Evolutionary conservation across 306 rosid species (phyloP).

Genomic region (Gastrolobium villosum): DNA sequence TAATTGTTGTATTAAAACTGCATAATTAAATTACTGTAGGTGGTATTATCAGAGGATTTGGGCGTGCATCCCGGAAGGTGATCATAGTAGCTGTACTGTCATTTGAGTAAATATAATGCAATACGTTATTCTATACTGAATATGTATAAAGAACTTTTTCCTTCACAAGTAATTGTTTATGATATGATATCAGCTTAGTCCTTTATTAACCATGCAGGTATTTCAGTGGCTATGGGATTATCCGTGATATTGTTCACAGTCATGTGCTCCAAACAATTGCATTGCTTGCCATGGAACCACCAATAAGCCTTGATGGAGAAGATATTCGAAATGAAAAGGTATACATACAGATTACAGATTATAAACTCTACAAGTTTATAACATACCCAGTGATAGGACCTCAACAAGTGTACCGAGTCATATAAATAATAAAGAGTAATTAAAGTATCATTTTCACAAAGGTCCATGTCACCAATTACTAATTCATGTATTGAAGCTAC

Average conservation of each 20-base stretch:
- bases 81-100: constrained; percentile 47
- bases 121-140: constrained; percentile 33
- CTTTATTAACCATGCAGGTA: constrained; percentile 62
- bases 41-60: constrained; percentile 85
- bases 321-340: constrained; percentile 97
- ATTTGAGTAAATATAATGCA: constrained; percentile 39
- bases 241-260: constrained; percentile 89
- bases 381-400: constrained; percentile 23
- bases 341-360: constrained; percentile 42
- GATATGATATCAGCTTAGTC: constrained; percentile 35
- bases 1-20: constrained; percentile 26
- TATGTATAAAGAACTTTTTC: background rate
- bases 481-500: background rate
- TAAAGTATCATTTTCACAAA: background rate
- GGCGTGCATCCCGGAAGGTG: constrained; percentile 83
- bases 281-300: constrained; percentile 97
- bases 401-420: background rate
- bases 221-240: constrained; percentile 84
- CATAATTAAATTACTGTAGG: constrained; percentile 53
- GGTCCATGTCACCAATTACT: constrained; percentile 3
- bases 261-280: constrained; percentile 93
- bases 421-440: background rate
- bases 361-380: background rate
- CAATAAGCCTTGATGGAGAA: constrained; percentile 90
- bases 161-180: constrained; percentile 34